Base-by-base conservation (phyloP, 306 rosid genomes). In the Dryas octopetala region DNA sequence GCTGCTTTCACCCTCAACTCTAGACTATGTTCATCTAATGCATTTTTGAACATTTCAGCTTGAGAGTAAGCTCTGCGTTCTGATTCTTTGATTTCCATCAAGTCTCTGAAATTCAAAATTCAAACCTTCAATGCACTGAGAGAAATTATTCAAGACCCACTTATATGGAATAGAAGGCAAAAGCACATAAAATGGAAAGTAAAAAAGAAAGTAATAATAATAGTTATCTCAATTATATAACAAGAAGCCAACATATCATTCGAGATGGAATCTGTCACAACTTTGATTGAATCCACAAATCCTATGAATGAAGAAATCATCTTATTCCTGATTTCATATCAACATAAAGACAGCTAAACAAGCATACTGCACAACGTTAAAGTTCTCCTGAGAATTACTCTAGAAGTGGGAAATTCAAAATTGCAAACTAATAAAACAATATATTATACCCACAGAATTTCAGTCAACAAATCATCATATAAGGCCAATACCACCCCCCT, bases 1-100 rank as follows among this genome's bases (percentile, higher is more conserved):
- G 98, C 98, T 81, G 98, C 98, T 90, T 83, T 89, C 74, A 95
- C 97, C 79, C 98, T 86, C 79, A 95, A 81, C 82, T 91, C 97
- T 54, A 95, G 81, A 78, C 97, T 81, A 85, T 95, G 99, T 70
- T 95, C 99, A 58, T 91, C 97, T 76, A 92, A 86, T 74, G 99
- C 97, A 81, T 83, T 92, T 88, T 84, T 86, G 79, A 90, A 81
- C 63, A 85, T 79, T 68, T 85, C 91, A 68, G 93, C 96, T 80
- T 90, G 99, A 68, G 90, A 53, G 71, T 61, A 75, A 67, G 96
- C 99, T 81, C 81, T 88, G 70, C 84, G 79, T 77, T 91, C 97
- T 78, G 99, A 91, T 82, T 90, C 99, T 80, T 82, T 87, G 73
- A 92, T 81, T 77, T 92, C 99, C 75, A 57, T 63, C 84, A 87